Conservation (phyloP, 768 basidiomycete genomes). For the Calocybe gangraenosa region DNA sequence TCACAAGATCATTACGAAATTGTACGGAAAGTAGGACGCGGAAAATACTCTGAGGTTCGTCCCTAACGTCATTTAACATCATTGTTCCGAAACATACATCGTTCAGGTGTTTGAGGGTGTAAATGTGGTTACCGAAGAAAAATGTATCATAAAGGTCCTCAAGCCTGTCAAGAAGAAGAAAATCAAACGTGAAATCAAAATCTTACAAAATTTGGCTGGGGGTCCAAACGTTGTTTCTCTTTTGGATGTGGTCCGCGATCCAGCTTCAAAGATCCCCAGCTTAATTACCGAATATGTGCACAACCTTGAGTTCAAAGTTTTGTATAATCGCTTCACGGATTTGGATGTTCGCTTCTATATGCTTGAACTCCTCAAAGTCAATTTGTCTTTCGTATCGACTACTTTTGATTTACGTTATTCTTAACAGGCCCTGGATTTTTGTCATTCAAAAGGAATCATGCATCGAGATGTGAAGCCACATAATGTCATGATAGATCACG, state of each 20-base stretch:
- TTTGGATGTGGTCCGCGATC: conserved; percentile 94
- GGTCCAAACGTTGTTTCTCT: conserved; percentile 93
- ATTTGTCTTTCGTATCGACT: conserved; percentile 8
- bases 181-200: conserved; percentile 99
- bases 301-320: conserved; percentile 95
- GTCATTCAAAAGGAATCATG: conserved; percentile 99
- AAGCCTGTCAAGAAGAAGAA: conserved; percentile 99
- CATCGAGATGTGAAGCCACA: conserved; percentile 98
- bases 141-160: conserved; percentile 97
- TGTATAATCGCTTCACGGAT: conserved; percentile 95
- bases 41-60: conserved; percentile 90
- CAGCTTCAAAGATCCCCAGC: conserved; percentile 93
- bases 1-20: conserved; percentile 98
- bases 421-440: conserved; percentile 86
- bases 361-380: conserved; percentile 89
- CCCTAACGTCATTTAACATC: conserved; percentile 3
- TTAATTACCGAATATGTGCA: conserved; percentile 97
- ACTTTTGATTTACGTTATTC: conserved; percentile 8
- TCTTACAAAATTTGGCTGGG: conserved; percentile 92
- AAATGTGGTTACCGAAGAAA: conserved; percentile 85
- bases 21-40: conserved; percentile 91
- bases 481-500: conserved; percentile 99
- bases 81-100: conserved; percentile 10
- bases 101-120: conserved; percentile 87
- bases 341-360: conserved; percentile 96